These are phyloP conservation scores for Pseudozyma sp. DNA, from an alignment of 1,284 basidiomycete species.

Conservation along the genomic window DNA sequence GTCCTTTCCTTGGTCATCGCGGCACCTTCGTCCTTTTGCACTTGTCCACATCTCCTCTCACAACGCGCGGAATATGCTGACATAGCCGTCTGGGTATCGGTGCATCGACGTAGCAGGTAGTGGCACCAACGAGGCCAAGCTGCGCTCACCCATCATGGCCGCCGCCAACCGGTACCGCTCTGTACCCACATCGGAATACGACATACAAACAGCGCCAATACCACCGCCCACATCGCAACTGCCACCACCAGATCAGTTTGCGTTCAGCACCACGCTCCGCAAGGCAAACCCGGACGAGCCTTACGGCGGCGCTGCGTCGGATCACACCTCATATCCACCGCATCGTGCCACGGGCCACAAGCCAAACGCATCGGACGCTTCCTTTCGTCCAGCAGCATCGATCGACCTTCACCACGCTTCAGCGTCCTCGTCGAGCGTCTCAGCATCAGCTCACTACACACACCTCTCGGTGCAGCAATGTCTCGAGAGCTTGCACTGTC, in stretches of 20 bases:
- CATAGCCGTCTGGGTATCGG: not conserved
- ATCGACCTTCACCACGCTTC: conserved; percentile 19
- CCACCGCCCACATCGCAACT: conserved; percentile 19
- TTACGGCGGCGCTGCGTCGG: conserved; percentile 4
- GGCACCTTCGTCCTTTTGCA: not conserved
- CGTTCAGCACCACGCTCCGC: conserved; percentile 56
- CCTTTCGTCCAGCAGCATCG: conserved; percentile 6
- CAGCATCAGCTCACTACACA: conserved; percentile 48
- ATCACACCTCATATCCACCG: conserved; percentile 18
- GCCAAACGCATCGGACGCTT: conserved; percentile 23
- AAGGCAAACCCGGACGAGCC: conserved; percentile 46
- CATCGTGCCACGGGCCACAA: conserved; percentile 28
- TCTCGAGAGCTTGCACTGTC: conserved; percentile 41
- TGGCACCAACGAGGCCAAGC: not conserved
- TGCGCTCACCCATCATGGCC: conserved; percentile 23
- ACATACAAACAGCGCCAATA: conserved; percentile 15
- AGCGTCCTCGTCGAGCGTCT: conserved; percentile 7
- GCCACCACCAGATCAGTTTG: conserved; percentile 40
- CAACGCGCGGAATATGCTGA: no score
- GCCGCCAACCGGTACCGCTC: conserved; percentile 29
- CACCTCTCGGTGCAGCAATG: conserved; percentile 47
- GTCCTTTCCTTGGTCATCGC: not conserved
- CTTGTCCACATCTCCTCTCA: no score
- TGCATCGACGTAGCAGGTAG: not conserved
- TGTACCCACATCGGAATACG: conserved; percentile 32